Conservation (phyloP, 805 yeast species). For the Teunomyces atbi region DNA sequence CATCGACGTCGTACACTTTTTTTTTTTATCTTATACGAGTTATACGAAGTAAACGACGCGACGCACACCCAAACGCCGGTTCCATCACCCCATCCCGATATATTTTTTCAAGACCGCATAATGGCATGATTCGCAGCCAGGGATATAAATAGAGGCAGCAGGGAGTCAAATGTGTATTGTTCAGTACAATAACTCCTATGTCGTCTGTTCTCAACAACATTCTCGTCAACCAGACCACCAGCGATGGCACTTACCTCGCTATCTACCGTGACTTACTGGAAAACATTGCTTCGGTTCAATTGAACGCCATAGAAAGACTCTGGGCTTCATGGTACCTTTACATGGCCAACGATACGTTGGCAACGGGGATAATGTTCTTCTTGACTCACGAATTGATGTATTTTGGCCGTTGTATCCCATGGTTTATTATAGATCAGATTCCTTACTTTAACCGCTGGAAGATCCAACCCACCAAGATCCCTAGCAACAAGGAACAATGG, state of each 20-base stretch:
- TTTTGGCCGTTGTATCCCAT: conserved; percentile 59
- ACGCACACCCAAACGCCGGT: neutral
- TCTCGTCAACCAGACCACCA: neutral
- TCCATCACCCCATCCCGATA: conserved; percentile 3
- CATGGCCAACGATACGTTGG: conserved; percentile 53
- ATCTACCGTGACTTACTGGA: neutral
- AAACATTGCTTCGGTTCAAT: conserved; percentile 7
- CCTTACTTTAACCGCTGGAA: conserved; percentile 53
- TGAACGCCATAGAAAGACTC: conserved; percentile 42
- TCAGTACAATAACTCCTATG: neutral
- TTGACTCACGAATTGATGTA: conserved; percentile 55
- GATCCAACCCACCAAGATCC: conserved; percentile 53
- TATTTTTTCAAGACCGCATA: neutral
- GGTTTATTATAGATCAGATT: conserved; percentile 53
- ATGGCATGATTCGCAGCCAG: conserved; percentile 6
- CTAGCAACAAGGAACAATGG: conserved; percentile 58
- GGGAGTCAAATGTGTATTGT: too few relatives aligned
- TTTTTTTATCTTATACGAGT: neutral
- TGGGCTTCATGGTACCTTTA: conserved; percentile 60
- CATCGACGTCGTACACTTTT: too few relatives aligned
- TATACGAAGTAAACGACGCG: conserved; percentile 4
- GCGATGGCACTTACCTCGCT: neutral
- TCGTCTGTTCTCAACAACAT: conserved; percentile 3
- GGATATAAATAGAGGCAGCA: neutral
- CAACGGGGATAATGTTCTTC: conserved; percentile 57